Evolutionary conservation across 75 land plant genomes (phyloP).

Genomic region (Pinus taeda): DNA sequence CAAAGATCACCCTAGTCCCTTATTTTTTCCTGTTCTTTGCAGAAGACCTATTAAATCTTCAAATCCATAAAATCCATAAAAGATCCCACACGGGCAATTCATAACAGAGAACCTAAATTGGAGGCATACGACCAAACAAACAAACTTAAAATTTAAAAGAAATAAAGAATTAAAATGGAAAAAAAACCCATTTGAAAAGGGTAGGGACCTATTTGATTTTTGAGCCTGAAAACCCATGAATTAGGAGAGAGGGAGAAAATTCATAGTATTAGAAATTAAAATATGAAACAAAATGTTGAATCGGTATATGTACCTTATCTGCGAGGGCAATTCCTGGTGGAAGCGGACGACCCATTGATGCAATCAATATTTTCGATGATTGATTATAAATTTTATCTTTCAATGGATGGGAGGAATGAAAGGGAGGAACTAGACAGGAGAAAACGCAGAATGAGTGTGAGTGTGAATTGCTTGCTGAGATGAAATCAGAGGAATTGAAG

Average conservation of each 20-base stretch:
- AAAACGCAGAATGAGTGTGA: too few species aligned
- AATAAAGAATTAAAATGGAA: neutral
- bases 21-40: too few species aligned
- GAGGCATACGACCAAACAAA: neutral
- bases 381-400: too few species aligned
- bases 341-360: slow-evolving; percentile 6
- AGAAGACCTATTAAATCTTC: too few species aligned
- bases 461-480: too few species aligned
- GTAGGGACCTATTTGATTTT: neutral
- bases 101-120: neutral
- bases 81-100: too few species aligned
- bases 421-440: too few species aligned
- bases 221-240: neutral
- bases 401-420: too few species aligned
- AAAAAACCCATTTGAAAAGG: neutral
- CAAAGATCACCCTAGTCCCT: too few species aligned
- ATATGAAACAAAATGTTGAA: neutral
- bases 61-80: too few species aligned
- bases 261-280: neutral
- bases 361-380: too few species aligned
- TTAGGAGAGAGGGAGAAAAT: neutral
- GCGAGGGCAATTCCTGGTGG: neutral
- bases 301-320: neutral
- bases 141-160: neutral
- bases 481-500: too few species aligned